Evolutionary conservation across 2,329 filamentous ascomycete genomes (phyloP).

Genomic region (Endocalyx cinctus): DNA sequence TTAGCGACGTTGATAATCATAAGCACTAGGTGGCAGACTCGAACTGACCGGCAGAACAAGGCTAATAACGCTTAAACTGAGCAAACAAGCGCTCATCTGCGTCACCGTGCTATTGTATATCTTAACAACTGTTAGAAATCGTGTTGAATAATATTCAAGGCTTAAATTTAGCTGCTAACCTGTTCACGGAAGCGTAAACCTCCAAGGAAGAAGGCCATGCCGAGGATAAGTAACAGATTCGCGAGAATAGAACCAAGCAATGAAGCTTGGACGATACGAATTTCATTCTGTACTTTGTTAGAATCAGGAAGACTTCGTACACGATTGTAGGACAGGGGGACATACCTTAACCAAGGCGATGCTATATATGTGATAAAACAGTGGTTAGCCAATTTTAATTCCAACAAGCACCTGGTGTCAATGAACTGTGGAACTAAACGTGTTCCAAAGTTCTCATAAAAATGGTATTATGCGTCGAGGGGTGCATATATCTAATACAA

Average conservation of each 20-base stretch:
- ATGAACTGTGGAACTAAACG: too few species aligned
- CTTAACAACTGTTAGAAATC: constrained; percentile 30
- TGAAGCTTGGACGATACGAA: constrained; percentile 87
- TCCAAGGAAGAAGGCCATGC: constrained; percentile 86
- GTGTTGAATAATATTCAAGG: neutral
- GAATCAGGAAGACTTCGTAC: too few species aligned
- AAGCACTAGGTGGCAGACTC: neutral
- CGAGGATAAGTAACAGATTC: constrained; percentile 82
- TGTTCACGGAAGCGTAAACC: constrained; percentile 85
- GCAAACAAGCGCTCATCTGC: constrained; percentile 90
- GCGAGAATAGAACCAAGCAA: constrained; percentile 84
- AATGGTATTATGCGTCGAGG: too few species aligned
- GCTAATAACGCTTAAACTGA: constrained; percentile 87
- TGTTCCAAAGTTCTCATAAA: too few species aligned
- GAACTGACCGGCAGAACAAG: constrained; percentile 68
- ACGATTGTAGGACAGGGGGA: neutral
- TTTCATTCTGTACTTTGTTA: constrained; percentile 68
- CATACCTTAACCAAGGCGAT: constrained; percentile 69
- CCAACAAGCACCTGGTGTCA: constrained; percentile 2
- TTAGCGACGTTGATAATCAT: constrained; percentile 23
- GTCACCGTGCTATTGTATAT: constrained; percentile 95
- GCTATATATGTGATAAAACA: constrained; percentile 38
- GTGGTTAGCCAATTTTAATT: constrained; percentile 29
- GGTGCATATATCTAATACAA: too few species aligned
- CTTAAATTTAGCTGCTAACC: constrained; percentile 34